Evolutionary conservation across 2,329 filamentous ascomycete genomes (phyloP), one percentile per base, ranked within the genome.

Genomic region (Sordariomycetes sp.): DNA sequence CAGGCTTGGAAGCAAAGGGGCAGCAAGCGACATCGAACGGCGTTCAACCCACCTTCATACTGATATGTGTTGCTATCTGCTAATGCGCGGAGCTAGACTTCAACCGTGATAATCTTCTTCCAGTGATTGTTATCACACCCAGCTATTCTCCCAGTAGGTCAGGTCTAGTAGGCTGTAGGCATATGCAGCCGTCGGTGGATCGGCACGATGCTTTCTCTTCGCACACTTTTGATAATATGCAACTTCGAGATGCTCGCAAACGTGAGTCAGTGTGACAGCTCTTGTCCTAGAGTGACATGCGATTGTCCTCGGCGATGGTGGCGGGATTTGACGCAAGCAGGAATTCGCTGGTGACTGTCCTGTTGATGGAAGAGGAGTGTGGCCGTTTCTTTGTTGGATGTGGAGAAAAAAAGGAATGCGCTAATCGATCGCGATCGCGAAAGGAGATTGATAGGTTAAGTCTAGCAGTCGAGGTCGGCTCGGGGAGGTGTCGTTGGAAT

Each of bases 1-100:
- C 17, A 17, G 36, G 15, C 8, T 22, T 10, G 45, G 5, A 50
- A 50, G 7, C 45, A 50, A 50, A 8, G 22, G 45, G 20, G 22
- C 10, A 12, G 45, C 45, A 22, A 24, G 20, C 7, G 45, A 24
- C 22, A 28, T n/a, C 4, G 42, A 42, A 36, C 24, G 22, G 22
- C 15, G 20, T 39, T 34, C 13, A 17, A 56, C 55, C 20, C 52
- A 56, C 55, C 55, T 56, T 56, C 55, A 56, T 56, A 13, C 34
- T 52, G 17, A 34, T 56, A 25, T 56, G 48, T 10, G 13, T 15
- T 20, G 34, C 48, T 52, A 20, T 36, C 55, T 56, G 55, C 45
- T 12, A 39, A 50, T 22, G 32, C n/a, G 54, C 39, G 35, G 54
- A 20, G 28, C 54, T 56, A 32, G 34, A 32, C 25, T 51, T 28